Conservation (phyloP, 2,329 filamentous ascomycete genomes). For the Myriosclerotinia curreyana region DNA sequence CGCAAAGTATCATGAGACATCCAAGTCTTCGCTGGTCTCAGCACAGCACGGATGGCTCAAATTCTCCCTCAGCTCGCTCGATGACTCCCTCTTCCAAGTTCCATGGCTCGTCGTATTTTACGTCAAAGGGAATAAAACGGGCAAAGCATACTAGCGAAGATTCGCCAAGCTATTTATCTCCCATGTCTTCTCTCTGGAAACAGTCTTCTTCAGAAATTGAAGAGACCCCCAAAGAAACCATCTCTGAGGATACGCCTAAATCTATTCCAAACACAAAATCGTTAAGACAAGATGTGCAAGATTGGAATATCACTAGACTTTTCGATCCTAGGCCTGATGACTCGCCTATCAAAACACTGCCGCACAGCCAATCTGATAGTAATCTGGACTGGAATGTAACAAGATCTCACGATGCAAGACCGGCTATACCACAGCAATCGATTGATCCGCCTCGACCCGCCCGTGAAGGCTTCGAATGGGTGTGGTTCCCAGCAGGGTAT, state of each 20-base stretch:
- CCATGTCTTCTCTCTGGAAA: constrained; percentile 11
- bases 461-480: constrained; percentile 56
- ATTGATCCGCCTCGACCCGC: constrained; percentile 55
- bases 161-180: constrained; percentile 1
- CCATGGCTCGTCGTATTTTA: constrained; percentile 13
- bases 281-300: constrained; percentile 11
- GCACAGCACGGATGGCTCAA: constrained; percentile 10
- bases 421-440: constrained; percentile 15
- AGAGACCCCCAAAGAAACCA: background rate
- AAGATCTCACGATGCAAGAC: constrained; percentile 14
- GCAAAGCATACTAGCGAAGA: constrained; percentile 9
- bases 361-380: background rate
- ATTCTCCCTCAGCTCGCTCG: background rate
- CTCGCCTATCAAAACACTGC: background rate
- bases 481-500: constrained; percentile 61
- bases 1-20: constrained; percentile 18
- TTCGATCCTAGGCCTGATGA: constrained; percentile 10
- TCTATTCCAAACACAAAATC: background rate
- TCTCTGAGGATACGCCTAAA: background rate
- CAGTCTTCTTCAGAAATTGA: constrained; percentile 2
- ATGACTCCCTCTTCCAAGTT: constrained; percentile 1
- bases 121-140: constrained; percentile 4
- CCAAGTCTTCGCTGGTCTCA: background rate
- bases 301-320: constrained; percentile 20
- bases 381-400: constrained; percentile 29